Evolutionary conservation across 768 basidiomycete genomes (phyloP).

Genomic region (Rhizopogon sp.): DNA sequence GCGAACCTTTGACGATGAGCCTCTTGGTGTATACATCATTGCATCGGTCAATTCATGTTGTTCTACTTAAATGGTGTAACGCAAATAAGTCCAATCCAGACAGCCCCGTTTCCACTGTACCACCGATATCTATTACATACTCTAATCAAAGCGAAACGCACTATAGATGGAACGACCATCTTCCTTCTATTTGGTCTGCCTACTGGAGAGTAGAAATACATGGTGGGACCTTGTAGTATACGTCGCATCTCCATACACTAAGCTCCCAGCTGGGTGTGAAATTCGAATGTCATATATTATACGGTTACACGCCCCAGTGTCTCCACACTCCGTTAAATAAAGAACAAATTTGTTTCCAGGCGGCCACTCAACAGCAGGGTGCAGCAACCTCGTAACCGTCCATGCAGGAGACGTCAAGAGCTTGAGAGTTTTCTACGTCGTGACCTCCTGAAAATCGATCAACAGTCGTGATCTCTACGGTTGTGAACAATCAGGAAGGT

Average conservation of each 20-base stretch:
- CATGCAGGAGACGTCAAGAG: constrained; percentile 3
- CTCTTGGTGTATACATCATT: neutral
- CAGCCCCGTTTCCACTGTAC: neutral
- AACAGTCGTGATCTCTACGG: constrained; percentile 1
- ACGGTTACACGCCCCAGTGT: too few species aligned
- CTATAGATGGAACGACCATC: too few species aligned
- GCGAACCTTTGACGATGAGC: neutral
- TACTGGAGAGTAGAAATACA: neutral
- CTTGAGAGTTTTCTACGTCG: constrained; percentile 1
- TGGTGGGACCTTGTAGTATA: neutral
- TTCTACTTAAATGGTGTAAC: neutral
- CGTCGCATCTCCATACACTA: constrained; percentile 6
- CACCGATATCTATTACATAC: neutral
- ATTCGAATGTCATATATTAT: too few species aligned
- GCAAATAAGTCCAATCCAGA: neutral
- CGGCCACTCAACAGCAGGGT: too few species aligned
- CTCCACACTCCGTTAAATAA: constrained; percentile 2
- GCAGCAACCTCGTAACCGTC: constrained; percentile 9
- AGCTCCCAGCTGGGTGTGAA: neutral
- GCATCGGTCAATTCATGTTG: neutral
- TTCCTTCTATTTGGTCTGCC: too few species aligned
- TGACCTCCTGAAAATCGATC: constrained; percentile 3
- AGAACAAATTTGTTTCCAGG: constrained; percentile 6
- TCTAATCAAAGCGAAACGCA: too few species aligned
- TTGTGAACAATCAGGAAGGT: neutral